Base-by-base conservation (phyloP, 768 basidiomycete species). In the Pleurotus sapidus region DNA sequence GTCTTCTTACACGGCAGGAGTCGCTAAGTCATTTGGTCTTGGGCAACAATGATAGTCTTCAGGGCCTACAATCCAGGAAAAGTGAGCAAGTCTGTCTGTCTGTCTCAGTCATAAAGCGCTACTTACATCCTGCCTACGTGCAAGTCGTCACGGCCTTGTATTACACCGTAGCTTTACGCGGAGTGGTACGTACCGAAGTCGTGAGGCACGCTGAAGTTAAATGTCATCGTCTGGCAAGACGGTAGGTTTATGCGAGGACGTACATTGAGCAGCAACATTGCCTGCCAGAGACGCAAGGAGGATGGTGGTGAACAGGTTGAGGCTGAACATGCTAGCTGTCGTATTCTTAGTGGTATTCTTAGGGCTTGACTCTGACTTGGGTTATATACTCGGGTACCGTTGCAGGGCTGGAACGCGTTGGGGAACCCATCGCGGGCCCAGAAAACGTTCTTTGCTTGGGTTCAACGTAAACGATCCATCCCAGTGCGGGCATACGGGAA, bases 41-140 rank as follows among this genome's bases (percentile, higher is more conserved):
- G 49, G 49, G 30, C 49, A 51, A 30, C 49, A 51, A 30, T 51
- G 49, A 17, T 51, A 17, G 49, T 51, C 49, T n/a, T 27, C 25
- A n/a, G 17, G 49, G n/a, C 49, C 49, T 51, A 23, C 23, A 48
- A 7, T 18, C 15, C 7, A 15, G 45, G 11, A 17, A 24, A 18
- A n/a, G 47, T 49, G 17, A 49, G 47, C 23, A 14, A n/a, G 9
- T 11, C 30, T 34, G 30, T 11, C 30, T 34, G 30, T 34, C 9
- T 34, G 3, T 34, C 30, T 34, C 30, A 34, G 9, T 3, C 3
- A 34, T 11, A 7, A 30, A 20, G 20, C 30, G 18, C 15, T 18
- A 14, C 47, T 48, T 7, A 48, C 47, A 48, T 48, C 23, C 47
- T 27, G n/a, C 18, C 47, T 48, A 48, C 9, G 30, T 9, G 30